Conservation (phyloP, 2,329 filamentous ascomycete species). For the Pseudopyrenochaeta lycopersici region DNA sequence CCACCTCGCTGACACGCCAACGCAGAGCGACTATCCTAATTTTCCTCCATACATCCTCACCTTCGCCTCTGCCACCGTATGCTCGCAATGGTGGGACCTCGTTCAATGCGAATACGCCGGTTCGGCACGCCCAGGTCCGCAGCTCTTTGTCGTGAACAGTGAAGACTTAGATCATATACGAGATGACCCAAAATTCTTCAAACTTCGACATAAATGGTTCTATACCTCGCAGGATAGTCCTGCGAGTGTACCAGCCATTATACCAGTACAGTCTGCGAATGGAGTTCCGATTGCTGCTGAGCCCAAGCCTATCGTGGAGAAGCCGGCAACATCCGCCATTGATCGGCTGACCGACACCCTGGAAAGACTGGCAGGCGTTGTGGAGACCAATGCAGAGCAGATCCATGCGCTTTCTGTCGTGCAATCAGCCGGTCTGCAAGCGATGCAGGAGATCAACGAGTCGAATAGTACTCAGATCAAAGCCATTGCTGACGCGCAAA, state of each 20-base stretch:
- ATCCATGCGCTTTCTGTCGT: slow-evolving; percentile 46
- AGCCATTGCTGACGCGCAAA: slow-evolving; percentile 40
- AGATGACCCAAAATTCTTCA: slow-evolving; percentile 38
- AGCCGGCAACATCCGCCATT: slow-evolving; percentile 24
- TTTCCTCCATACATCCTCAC: slow-evolving; percentile 46
- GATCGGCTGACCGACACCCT: slow-evolving; percentile 34
- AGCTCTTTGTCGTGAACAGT: slow-evolving; percentile 46
- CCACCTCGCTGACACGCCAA: background rate
- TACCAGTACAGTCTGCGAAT: slow-evolving; percentile 41
- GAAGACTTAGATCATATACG: slow-evolving; percentile 47
- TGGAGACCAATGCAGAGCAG: slow-evolving; percentile 41
- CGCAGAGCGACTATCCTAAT: slow-evolving; percentile 40
- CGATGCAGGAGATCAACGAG: slow-evolving; percentile 50
- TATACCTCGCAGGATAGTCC: slow-evolving; percentile 37
- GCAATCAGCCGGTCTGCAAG: slow-evolving; percentile 43
- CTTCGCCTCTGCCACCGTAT: slow-evolving; percentile 42
- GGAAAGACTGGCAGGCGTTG: slow-evolving; percentile 35
- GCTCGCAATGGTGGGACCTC: slow-evolving; percentile 46
- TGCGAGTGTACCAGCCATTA: slow-evolving; percentile 29
- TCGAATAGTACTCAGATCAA: slow-evolving; percentile 47
- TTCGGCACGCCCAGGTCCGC: slow-evolving; percentile 39
- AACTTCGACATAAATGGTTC: slow-evolving; percentile 47
- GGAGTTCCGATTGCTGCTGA: slow-evolving; percentile 27
- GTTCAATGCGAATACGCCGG: slow-evolving; percentile 42
- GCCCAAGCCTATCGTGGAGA: slow-evolving; percentile 12